Conservation (phyloP, 306 rosid species). For the Cercis canadensis region DNA sequence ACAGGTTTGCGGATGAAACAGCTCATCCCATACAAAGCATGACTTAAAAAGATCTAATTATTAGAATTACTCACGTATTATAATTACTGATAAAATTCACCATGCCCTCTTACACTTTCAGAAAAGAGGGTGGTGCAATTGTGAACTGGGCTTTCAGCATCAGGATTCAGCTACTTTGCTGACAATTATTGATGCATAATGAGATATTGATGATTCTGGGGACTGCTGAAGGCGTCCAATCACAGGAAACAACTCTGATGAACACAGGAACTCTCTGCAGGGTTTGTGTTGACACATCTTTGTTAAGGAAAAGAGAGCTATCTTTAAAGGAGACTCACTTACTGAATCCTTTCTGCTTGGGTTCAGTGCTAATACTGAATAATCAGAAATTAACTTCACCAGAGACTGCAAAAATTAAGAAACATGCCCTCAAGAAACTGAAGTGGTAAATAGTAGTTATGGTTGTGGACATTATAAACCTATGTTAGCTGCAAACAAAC, state of each 20-base stretch:
- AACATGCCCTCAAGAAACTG: too few relatives aligned
- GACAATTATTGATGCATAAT: slow-evolving; percentile 65
- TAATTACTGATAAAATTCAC: too few relatives aligned
- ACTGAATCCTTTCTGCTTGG: slow-evolving; percentile 70
- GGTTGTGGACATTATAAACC: too few relatives aligned
- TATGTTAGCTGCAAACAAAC: too few relatives aligned
- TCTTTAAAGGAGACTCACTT: slow-evolving; percentile 89
- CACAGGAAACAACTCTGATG: slow-evolving; percentile 76
- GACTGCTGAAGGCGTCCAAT: slow-evolving; percentile 79
- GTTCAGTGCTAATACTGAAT: slow-evolving; percentile 65
- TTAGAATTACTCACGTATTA: too few relatives aligned
- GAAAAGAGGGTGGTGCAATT: too few relatives aligned
- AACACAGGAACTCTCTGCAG: slow-evolving; percentile 79
- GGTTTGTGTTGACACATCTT: slow-evolving; percentile 91
- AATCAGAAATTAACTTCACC: slow-evolving; percentile 78
- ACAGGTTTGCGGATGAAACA: too few relatives aligned
- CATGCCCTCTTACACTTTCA: too few relatives aligned
- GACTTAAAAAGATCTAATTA: too few relatives aligned
- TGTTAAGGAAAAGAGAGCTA: slow-evolving; percentile 85
- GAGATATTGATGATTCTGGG: slow-evolving; percentile 79
- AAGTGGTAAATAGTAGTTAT: too few relatives aligned
- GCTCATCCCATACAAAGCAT: too few relatives aligned
- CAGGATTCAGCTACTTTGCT: slow-evolving; percentile 70
- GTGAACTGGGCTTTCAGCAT: slow-evolving; percentile 12
- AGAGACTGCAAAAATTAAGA: slow-evolving; percentile 62